Evolutionary conservation across 108 stramenopile species (phyloP).

Genomic region (Fragilariopsis cylindrus): DNA sequence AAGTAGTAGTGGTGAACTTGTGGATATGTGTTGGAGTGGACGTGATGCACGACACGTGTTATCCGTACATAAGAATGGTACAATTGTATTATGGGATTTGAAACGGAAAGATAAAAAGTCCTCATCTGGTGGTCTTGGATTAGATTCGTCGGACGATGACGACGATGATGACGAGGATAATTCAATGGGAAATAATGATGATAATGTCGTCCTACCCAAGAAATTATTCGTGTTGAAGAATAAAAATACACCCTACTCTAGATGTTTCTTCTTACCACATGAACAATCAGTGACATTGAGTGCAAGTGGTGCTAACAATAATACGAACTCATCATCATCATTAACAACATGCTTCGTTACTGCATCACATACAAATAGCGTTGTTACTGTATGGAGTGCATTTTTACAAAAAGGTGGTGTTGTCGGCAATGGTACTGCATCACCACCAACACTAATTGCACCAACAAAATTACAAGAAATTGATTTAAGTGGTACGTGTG

Average conservation of each 20-base stretch:
- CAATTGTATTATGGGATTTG: slow-evolving; percentile 71
- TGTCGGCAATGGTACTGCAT: background rate
- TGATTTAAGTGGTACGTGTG: slow-evolving; percentile 29
- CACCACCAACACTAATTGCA: slow-evolving; percentile 1
- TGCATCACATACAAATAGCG: slow-evolving; percentile 51
- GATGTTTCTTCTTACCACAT: slow-evolving; percentile 66
- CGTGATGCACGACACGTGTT: slow-evolving; percentile 55
- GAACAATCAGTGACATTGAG: slow-evolving; percentile 27
- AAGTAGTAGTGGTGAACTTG: slow-evolving; percentile 17
- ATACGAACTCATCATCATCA: background rate
- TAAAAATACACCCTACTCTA: slow-evolving; percentile 8
- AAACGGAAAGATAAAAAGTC: background rate
- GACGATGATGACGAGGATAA: background rate
- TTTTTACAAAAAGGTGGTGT: slow-evolving; percentile 31
- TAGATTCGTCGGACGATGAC: background rate
- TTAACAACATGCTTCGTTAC: slow-evolving; percentile 76
- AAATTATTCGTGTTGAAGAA: slow-evolving; percentile 23
- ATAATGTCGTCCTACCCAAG: slow-evolving; percentile 2
- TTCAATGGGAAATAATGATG: background rate
- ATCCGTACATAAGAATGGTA: slow-evolving; percentile 64
- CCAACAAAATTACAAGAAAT: slow-evolving; percentile 59
- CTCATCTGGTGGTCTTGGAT: no score
- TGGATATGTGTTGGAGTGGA: slow-evolving; percentile 68
- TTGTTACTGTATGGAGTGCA: slow-evolving; percentile 70
- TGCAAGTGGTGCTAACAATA: background rate